A percentile compares a stretch with the other conserved stretches of the same genome.
These are phyloP conservation scores for Byssochlamys sp. DNA, from an alignment of 2,329 filamentous ascomycete species.

Conservation along the genomic window DNA sequence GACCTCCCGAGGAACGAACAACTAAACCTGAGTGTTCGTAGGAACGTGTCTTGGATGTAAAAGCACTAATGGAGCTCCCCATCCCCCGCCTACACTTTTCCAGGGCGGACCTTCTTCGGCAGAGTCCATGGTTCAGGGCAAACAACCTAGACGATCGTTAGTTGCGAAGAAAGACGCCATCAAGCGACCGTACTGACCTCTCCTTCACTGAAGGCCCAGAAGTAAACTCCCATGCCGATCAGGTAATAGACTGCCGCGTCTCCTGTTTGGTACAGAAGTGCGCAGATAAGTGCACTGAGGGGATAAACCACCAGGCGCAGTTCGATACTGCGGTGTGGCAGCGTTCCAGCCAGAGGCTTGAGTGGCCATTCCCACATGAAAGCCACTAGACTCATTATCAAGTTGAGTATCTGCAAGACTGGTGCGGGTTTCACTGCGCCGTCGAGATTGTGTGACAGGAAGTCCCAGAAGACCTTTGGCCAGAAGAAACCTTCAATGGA, in stretches of 20 bases:
- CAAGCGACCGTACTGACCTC: conserved; percentile 56
- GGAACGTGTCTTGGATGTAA: background rate
- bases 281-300: conserved; percentile 61
- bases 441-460: conserved; percentile 82
- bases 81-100: conserved; percentile 19
- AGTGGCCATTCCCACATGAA: conserved; percentile 89
- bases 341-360: conserved; percentile 62
- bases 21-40: background rate
- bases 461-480: conserved; percentile 99
- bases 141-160: conserved; percentile 44
- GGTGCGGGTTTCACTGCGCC: conserved; percentile 78
- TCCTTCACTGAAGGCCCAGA: conserved; percentile 94
- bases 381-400: conserved; percentile 67
- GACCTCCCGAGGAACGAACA: background rate
- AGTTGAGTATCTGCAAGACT: conserved; percentile 78
- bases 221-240: conserved; percentile 76
- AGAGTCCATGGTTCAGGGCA: conserved; percentile 63
- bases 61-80: background rate
- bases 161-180: background rate
- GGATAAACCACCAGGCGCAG: conserved; percentile 74
- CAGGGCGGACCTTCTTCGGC: conserved; percentile 40
- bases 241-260: conserved; percentile 89
- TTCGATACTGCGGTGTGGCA: conserved; percentile 79
- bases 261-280: conserved; percentile 81
- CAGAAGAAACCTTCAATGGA: conserved; percentile 86